Evolutionary conservation across 2,329 filamentous ascomycete species (phyloP).

Genomic region (Arachnomyces sp.): DNA sequence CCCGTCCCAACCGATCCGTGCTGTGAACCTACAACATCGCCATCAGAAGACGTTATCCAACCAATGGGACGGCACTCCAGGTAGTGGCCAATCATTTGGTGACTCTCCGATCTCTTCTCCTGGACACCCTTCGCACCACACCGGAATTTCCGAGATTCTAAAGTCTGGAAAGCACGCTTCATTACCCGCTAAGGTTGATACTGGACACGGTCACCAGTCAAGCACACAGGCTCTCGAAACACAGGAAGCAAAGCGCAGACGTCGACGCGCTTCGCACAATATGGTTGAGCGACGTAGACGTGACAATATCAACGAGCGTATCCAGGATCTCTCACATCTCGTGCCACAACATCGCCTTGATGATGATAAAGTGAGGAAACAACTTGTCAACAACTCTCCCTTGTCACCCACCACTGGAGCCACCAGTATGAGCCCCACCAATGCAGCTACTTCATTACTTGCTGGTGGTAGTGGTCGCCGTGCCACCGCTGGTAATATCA

Average conservation of each 20-base stretch:
- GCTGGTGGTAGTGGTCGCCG: constrained; percentile 77
- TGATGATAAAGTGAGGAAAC: constrained; percentile 93
- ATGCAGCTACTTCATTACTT: constrained; percentile 69
- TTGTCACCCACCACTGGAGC: constrained; percentile 73
- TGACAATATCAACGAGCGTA: constrained; percentile 98
- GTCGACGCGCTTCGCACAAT: constrained; percentile 90
- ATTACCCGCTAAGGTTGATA: constrained; percentile 76
- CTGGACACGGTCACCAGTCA: constrained; percentile 34
- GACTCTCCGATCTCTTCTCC: constrained; percentile 87
- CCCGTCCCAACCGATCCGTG: constrained; percentile 68
- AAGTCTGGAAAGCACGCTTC: constrained; percentile 75
- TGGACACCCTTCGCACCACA: constrained; percentile 43
- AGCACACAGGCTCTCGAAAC: constrained; percentile 53
- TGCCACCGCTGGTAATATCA: constrained; percentile 75
- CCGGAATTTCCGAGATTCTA: constrained; percentile 81
- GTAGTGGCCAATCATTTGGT: constrained; percentile 74
- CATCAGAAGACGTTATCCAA: constrained; percentile 80
- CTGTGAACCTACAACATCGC: constrained; percentile 49
- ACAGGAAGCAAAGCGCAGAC: constrained; percentile 87
- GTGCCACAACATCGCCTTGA: constrained; percentile 88
- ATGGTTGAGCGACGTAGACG: constrained; percentile 87
- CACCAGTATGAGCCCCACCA: constrained; percentile 51
- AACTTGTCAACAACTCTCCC: constrained; percentile 84
- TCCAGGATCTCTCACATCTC: constrained; percentile 89
- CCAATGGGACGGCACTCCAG: constrained; percentile 83